Base-by-base conservation (phyloP, 2,329 filamentous ascomycete genomes). In the Aspergillus sp. region DNA sequence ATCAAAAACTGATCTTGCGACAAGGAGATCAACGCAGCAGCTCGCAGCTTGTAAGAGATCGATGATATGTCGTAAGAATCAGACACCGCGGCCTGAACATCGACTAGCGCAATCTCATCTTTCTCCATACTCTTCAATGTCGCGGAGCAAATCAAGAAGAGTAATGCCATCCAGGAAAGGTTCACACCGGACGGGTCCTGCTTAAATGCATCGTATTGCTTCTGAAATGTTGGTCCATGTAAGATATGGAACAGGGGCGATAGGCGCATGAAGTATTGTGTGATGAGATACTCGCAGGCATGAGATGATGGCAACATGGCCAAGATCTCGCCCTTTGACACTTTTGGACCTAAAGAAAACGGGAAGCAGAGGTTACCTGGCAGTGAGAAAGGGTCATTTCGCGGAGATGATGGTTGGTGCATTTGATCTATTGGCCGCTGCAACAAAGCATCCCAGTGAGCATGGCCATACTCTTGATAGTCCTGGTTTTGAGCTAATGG, bases 391-490 rank as follows among this genome's bases (percentile, higher is more conserved):
- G 25, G 32, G 22, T 44, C 43, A 50, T 43, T 39, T 1, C 19
- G 12, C 4, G 37, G 32, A 4, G 32, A 17, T n/a, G 10, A 25
- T n/a, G 13, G 27, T 15, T 46, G 44, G 38, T 27, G 20, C 41
- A 30, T 22, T 19, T 32, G 32, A 20, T 45, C 37, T 20, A 44
- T 43, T 22, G 48, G 48, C 3, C 48, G 32, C 20, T 44, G 30
- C n/a, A 50, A 33, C 6, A 50, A 10, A 23, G 44, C 44, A 39
- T 47, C 44, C 48, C 48, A 50, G 3, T 35, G 44, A n/a, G 35
- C 35, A 37, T 49, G 78, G 73, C 80, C 78, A 52, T 79, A 85
- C 55, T 37, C 13, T 19, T 45, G 47, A 10, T 27, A 19, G 55
- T 30, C 13, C 15, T 45, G 47, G 7, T 37, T 9, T 1, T 41